A percentile compares a stretch with the other conserved stretches of the same genome.
These are phyloP conservation scores for Ophiocordyceps camponoti-leonardi DNA, from an alignment of 2,329 filamentous ascomycete genomes.

Conservation along the genomic window DNA sequence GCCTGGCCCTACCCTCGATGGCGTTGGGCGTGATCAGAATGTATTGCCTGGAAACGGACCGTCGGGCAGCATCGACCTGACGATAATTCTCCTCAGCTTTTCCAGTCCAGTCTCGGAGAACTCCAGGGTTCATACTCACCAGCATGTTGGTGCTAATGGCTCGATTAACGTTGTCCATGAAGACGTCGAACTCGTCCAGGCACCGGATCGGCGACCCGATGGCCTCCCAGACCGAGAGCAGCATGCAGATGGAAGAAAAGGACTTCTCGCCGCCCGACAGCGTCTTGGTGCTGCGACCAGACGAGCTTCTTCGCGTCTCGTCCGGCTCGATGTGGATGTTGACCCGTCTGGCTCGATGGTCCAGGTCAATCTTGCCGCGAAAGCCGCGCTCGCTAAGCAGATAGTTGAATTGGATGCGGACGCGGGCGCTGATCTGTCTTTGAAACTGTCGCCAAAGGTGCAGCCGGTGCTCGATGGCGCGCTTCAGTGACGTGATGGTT, in stretches of 20 bases:
- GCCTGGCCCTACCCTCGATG: constrained; percentile 41
- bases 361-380: constrained; percentile 61
- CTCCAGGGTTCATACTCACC: constrained; percentile 29
- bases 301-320: constrained; percentile 48
- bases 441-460: constrained; percentile 69
- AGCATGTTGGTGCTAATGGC: constrained; percentile 90
- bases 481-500: constrained; percentile 28
- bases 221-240: constrained; percentile 90
- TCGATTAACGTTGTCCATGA: constrained; percentile 96
- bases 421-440: constrained; percentile 66
- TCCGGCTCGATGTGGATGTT: constrained; percentile 62
- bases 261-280: constrained; percentile 95
- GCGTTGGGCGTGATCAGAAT: constrained; percentile 92
- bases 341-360: constrained; percentile 58
- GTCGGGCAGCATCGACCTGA: constrained; percentile 70
- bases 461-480: constrained; percentile 51
- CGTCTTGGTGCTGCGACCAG: constrained; percentile 74
- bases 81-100: background rate
- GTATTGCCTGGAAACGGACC: constrained; percentile 80
- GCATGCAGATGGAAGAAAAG: constrained; percentile 87
- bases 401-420: constrained; percentile 74
- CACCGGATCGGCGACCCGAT: constrained; percentile 94
- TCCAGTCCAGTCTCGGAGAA: background rate
- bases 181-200: constrained; percentile 95
- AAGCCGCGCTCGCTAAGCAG: constrained; percentile 81